Percentiles rank a stretch among this genome's conserved stretches.
These are phyloP conservation scores for Malus sylvestris DNA, from an alignment of 306 rosid genomes.

Conservation along the genomic window DNA sequence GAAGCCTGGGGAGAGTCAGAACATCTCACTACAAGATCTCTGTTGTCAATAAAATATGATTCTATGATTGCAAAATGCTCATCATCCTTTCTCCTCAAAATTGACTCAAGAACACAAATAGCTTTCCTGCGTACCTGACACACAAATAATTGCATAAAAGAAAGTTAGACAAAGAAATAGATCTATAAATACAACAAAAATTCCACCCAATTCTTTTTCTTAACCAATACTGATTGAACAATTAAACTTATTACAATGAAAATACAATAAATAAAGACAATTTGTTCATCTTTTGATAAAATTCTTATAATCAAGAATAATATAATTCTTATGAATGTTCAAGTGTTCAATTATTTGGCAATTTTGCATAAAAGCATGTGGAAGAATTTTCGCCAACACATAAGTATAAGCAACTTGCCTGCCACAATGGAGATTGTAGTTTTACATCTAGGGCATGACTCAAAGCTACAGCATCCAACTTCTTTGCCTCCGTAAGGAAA, in stretches of 20 bases:
- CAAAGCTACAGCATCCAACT: slow-evolving; percentile 74
- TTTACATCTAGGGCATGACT: slow-evolving; percentile 65
- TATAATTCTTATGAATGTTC: background rate
- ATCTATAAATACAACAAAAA: background rate
- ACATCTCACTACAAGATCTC: slow-evolving; percentile 63
- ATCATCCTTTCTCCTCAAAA: slow-evolving; percentile 71
- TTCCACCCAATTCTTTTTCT: background rate
- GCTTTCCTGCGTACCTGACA: slow-evolving; percentile 98
- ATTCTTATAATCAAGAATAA: background rate
- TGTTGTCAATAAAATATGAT: slow-evolving; percentile 70
- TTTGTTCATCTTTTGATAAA: background rate
- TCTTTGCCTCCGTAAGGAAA: slow-evolving; percentile 75
- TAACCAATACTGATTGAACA: background rate
- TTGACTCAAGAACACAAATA: slow-evolving; percentile 82
- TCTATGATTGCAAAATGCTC: slow-evolving; percentile 54
- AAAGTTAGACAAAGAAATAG: background rate
- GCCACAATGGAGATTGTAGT: slow-evolving; percentile 96
- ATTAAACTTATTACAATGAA: background rate
- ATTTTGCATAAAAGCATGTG: background rate
- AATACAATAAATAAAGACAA: background rate
- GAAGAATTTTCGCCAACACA: background rate
- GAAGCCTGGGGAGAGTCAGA: slow-evolving; percentile 96
- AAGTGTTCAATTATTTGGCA: background rate
- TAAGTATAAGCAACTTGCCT: slow-evolving; percentile 53
- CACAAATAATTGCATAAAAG: slow-evolving; percentile 14